phyloP scores from a whole-genome alignment of 2,329 filamentous ascomycete genomes.

The Alternaria sp. region DNA sequence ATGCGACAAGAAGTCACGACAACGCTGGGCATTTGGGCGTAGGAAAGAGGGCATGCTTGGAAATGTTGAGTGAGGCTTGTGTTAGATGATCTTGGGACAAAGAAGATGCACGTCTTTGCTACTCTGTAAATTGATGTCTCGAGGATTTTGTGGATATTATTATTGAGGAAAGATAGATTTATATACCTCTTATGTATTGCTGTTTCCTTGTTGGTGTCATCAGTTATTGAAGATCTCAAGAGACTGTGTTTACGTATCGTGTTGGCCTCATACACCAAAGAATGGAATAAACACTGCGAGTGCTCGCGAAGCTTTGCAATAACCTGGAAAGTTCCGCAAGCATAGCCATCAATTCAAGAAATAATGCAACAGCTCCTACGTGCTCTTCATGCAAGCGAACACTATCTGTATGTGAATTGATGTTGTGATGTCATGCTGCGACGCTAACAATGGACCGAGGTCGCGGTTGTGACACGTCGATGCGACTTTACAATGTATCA shows the following conservation, averaged over 20 bases:
- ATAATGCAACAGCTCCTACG: neutral
- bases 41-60: conserved; percentile 2
- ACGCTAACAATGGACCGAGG: neutral
- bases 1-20: neutral
- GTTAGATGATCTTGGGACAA: neutral
- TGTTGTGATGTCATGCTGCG: neutral
- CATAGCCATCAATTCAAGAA: neutral
- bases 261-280: neutral
- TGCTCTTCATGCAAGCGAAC: neutral
- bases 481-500: neutral
- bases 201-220: neutral
- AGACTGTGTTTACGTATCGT: neutral
- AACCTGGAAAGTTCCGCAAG: neutral
- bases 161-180: neutral
- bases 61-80: neutral
- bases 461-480: neutral
- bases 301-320: neutral
- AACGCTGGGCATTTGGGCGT: neutral
- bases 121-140: neutral
- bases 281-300: neutral
- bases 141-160: neutral
- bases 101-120: neutral
- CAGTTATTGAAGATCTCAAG: neutral
- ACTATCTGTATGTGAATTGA: neutral
- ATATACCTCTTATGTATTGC: neutral